Conservation (phyloP, 257 asterid species). For the Solanum chilense region DNA sequence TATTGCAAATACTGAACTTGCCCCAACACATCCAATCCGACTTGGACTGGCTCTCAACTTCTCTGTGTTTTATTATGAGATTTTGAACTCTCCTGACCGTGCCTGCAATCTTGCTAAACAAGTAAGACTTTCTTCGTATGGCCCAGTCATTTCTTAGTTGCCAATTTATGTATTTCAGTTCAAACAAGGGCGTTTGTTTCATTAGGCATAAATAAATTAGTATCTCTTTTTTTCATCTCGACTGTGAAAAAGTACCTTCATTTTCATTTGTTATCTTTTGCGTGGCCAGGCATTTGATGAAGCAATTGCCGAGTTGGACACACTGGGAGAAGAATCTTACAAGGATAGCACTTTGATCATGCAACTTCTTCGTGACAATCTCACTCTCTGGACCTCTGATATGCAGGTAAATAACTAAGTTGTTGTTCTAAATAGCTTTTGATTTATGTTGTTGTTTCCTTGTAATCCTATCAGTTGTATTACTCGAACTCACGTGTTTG, state of each 20-base stretch:
- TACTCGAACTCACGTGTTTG: background rate
- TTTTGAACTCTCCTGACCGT: constrained; percentile 49
- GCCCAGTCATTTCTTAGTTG: background rate
- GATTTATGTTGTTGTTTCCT: background rate
- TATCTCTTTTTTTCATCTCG: background rate
- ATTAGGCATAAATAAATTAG: background rate
- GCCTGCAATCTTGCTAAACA: constrained; percentile 53
- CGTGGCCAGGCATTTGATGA: constrained; percentile 37
- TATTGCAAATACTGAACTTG: constrained; percentile 40
- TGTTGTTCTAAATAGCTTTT: background rate
- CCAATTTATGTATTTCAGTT: background rate
- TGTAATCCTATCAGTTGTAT: background rate
- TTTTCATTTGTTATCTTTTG: background rate
- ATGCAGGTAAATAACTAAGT: constrained; percentile 30
- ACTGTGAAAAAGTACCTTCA: background rate
- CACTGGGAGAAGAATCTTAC: constrained; percentile 30
- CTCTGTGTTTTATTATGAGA: constrained; percentile 47
- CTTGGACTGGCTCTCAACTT: constrained; percentile 43
- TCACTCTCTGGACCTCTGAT: constrained; percentile 46
- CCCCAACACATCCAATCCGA: constrained; percentile 49
- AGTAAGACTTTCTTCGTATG: background rate
- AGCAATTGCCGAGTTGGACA: constrained; percentile 48
- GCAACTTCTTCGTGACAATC: constrained; percentile 57
- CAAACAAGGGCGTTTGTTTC: background rate
- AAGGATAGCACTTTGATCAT: constrained; percentile 35